Evolutionary conservation across 768 basidiomycete species (phyloP).

Genomic region (Gymnopilus dilepis): DNA sequence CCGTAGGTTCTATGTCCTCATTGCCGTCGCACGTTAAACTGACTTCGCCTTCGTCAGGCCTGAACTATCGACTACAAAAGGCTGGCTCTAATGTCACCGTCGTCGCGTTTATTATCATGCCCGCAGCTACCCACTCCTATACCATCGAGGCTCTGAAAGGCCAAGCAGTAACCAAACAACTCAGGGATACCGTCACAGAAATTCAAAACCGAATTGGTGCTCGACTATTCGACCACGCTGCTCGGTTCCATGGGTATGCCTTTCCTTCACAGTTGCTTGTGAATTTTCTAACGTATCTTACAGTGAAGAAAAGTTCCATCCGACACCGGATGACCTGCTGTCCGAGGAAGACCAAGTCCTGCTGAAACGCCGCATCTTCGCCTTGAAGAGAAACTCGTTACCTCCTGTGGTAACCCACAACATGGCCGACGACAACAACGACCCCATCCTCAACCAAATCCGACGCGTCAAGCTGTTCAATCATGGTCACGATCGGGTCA

Average conservation of each 20-base stretch:
- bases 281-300: background rate
- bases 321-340: constrained; percentile 77
- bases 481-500: constrained; percentile 85
- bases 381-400: constrained; percentile 92
- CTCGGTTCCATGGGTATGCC: constrained; percentile 86
- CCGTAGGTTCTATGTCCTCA: constrained; percentile 49
- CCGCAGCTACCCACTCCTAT: constrained; percentile 94
- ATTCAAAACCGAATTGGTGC: constrained; percentile 93
- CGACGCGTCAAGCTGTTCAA: constrained; percentile 96
- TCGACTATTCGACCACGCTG: constrained; percentile 92
- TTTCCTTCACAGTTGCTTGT: background rate
- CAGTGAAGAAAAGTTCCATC: constrained; percentile 77
- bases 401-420: constrained; percentile 99
- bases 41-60: constrained; percentile 36
- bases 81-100: constrained; percentile 78
- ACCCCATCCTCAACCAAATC: constrained; percentile 95
- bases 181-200: constrained; percentile 94
- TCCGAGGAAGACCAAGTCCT: constrained; percentile 93
- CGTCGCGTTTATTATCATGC: constrained; percentile 99
- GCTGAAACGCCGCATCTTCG: constrained; percentile 95
- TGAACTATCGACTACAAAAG: constrained; percentile 59
- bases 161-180: constrained; percentile 96
- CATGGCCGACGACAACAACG: constrained; percentile 91
- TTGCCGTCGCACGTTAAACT: background rate
- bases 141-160: constrained; percentile 96